A percentile compares a stretch with the other conserved stretches of the same genome.
Evolutionary conservation across 179 eudicot genomes (phyloP).

Genomic region (Monotropa hypopitys): DNA sequence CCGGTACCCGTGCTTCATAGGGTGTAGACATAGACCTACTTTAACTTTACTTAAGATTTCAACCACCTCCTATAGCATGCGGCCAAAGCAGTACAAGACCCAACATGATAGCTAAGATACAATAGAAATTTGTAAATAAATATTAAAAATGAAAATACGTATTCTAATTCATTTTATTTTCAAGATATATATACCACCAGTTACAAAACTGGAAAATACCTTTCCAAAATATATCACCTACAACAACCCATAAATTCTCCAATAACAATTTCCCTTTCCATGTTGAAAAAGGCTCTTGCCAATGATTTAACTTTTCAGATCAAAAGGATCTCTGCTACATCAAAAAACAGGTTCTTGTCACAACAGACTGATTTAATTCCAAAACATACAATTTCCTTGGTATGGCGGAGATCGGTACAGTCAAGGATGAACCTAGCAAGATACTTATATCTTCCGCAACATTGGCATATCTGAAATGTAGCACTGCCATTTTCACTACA

Average conservation of each 20-base stretch:
- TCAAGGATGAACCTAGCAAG: not conserved
- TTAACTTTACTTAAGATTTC: not conserved
- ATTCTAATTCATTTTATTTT: not conserved
- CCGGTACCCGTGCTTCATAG: too few species aligned
- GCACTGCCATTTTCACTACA: not conserved
- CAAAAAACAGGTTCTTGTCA: not conserved
- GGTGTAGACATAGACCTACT: not conserved
- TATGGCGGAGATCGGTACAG: not conserved
- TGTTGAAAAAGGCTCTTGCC: not conserved
- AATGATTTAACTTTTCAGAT: not conserved
- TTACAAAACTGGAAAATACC: not conserved
- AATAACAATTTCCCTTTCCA: not conserved
- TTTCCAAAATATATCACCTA: not conserved
- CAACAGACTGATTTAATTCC: not conserved
- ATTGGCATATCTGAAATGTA: not conserved
- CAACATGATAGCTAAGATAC: not conserved
- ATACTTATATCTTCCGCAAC: not conserved
- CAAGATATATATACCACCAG: not conserved
- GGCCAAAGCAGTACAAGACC: not conserved
- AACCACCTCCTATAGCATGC: not conserved
- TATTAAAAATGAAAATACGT: not conserved
- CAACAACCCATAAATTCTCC: not conserved
- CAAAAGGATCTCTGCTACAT: not conserved
- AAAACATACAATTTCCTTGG: not conserved
- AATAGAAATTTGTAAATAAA: too few species aligned